Conservation (phyloP, 2,329 filamentous ascomycete species). For the Aphanoascus verrucosus region DNA sequence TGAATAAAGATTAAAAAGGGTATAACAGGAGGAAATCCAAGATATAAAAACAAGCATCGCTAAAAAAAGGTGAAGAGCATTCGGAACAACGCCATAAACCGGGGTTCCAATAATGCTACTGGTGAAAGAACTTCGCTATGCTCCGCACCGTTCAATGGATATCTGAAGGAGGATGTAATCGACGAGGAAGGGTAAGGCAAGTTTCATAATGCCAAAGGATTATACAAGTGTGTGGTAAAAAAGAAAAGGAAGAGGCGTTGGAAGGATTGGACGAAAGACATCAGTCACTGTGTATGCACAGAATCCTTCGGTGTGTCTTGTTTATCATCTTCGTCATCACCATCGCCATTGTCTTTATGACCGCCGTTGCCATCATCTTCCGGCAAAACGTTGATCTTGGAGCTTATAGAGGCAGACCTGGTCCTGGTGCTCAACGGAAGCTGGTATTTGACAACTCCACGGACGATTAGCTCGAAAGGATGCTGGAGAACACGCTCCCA, state of each 20-base stretch:
- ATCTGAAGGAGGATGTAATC: not conserved
- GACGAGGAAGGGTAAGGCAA: not conserved
- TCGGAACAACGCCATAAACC: not conserved
- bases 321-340: slow-evolving; percentile 16
- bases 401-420: slow-evolving; percentile 41
- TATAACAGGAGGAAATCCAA: not conserved
- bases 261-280: not conserved
- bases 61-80: not conserved
- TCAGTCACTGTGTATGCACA: slow-evolving; percentile 2
- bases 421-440: slow-evolving; percentile 48
- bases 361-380: slow-evolving; percentile 22
- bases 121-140: slow-evolving; percentile 3
- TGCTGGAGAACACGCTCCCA: slow-evolving; percentile 89
- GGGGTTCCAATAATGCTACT: not conserved
- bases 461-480: slow-evolving; percentile 85
- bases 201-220: not conserved
- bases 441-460: slow-evolving; percentile 79
- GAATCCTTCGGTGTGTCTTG: slow-evolving; percentile 14
- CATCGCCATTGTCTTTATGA: slow-evolving; percentile 16
- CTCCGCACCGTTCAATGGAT: not conserved
- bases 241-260: not conserved
- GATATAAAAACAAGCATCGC: not conserved
- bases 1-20: not conserved
- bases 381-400: slow-evolving; percentile 33
- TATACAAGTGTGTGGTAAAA: not conserved